Base-by-base conservation (phyloP, 1,139 yeast genomes). In the Arxiozyma slooffiae region DNA sequence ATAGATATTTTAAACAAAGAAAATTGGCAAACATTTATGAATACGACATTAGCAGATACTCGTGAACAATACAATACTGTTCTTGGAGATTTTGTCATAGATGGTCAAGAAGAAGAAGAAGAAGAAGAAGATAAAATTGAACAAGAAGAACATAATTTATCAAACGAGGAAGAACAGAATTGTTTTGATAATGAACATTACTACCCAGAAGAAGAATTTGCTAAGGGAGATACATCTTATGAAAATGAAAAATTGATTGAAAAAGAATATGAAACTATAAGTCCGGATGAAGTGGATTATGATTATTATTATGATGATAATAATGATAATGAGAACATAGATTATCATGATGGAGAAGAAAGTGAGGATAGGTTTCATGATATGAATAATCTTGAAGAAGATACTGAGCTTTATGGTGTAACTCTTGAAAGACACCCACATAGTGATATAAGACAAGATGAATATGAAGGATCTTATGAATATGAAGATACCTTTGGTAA, bases 61-160 rank as follows among this genome's bases (percentile, higher is more conserved):
- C 77, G 98, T 56, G 95, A 89, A 61, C 90, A 89, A 69, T 92
- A 92, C 68, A 92, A 92, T 68, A 90, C 96, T 14, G 85, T 90
- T 38, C 74, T 92, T 40, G 97, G 97, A 16, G 96, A 95, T 39
- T 71, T 74, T 64, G 79, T 51, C 1, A 16, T 50, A 18, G 54
- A 53, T 20, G 53, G 47, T 37, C 50, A 60, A n/a, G 58, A 54
- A 21, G 63, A 60, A 9, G 46, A 48, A 23, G 46, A 44, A 23
- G 52, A 50, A 36, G 46, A 24, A 18, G 42, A 20, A 14, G 50
- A 22, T 30, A 43, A 60, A 18, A 57, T 53, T 24, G 62, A 60
- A 17, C 44, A 46, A 23, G 41, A 40, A n/a, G 26, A 38, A 22
- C 17, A 23, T n/a, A n/a, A n/a, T 26, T 22, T 38, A n/a, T 11